A percentile compares a stretch with the other conserved stretches of the same genome.
These are phyloP conservation scores for Xerocomus minutiporus DNA, from an alignment of 1,284 basidiomycete genomes.

Conservation along the genomic window DNA sequence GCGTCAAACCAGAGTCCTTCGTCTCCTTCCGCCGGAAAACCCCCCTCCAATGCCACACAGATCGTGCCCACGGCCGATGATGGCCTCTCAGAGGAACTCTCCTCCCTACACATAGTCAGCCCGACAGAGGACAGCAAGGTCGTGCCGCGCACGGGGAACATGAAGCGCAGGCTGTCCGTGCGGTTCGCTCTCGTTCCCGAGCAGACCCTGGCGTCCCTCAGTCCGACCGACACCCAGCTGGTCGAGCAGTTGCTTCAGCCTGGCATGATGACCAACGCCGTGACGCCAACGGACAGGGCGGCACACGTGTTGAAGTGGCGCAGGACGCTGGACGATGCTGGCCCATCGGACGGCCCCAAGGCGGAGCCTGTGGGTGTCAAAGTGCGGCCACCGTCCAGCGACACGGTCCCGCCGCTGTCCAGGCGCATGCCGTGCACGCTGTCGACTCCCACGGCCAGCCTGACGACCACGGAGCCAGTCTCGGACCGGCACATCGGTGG, in stretches of 20 bases:
- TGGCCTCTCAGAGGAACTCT: slow-evolving; percentile 24
- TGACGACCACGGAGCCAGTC: slow-evolving; percentile 26
- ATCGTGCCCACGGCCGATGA: slow-evolving; percentile 11
- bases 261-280: slow-evolving; percentile 26
- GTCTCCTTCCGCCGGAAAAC: slow-evolving; percentile 17
- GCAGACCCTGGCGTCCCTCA: slow-evolving; percentile 31
- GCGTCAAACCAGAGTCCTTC: slow-evolving; percentile 19
- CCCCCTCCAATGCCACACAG: background rate
- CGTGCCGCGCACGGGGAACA: slow-evolving; percentile 3
- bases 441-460: slow-evolving; percentile 43
- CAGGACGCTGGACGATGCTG: slow-evolving; percentile 18
- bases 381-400: background rate
- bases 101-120: slow-evolving; percentile 31
- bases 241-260: slow-evolving; percentile 33
- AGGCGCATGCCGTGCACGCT: slow-evolving; percentile 53
- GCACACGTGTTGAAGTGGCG: slow-evolving; percentile 27
- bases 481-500: slow-evolving; percentile 19
- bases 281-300: slow-evolving; percentile 18
- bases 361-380: slow-evolving; percentile 4
- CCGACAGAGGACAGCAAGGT: slow-evolving; percentile 16
- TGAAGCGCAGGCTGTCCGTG: slow-evolving; percentile 25
- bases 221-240: slow-evolving; percentile 27
- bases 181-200: slow-evolving; percentile 32
- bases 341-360: background rate
- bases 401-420: slow-evolving; percentile 12